A percentile compares a stretch with the other conserved stretches of the same genome.
Conservation (phyloP, 2,329 filamentous ascomycete genomes). For the Lizonia empirigonia region DNA sequence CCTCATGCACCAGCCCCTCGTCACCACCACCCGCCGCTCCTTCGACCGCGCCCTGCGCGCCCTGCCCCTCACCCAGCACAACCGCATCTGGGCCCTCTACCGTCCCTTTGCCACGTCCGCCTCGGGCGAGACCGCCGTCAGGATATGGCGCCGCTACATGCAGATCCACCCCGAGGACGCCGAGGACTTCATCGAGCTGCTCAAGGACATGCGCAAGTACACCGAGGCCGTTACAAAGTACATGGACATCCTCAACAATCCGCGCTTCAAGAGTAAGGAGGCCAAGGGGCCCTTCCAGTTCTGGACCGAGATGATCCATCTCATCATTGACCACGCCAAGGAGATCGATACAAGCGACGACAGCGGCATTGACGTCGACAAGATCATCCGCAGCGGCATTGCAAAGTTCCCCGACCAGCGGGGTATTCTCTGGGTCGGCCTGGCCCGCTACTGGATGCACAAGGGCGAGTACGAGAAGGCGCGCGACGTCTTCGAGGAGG, state of each 20-base stretch:
- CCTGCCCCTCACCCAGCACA: slow-evolving; percentile 91
- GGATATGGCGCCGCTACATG: slow-evolving; percentile 95
- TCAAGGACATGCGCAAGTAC: slow-evolving; percentile 80
- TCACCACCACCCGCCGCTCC: slow-evolving; percentile 82
- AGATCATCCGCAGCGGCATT: slow-evolving; percentile 91
- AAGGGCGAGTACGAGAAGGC: slow-evolving; percentile 91
- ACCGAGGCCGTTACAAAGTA: slow-evolving; percentile 91
- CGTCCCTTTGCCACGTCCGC: slow-evolving; percentile 89
- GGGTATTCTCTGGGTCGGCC: slow-evolving; percentile 90
- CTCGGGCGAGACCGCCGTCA: slow-evolving; percentile 86
- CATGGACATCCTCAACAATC: slow-evolving; percentile 89
- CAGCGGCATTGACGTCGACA: slow-evolving; percentile 85
- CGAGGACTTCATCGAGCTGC: slow-evolving; percentile 91
- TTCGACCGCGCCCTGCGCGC: slow-evolving; percentile 93
- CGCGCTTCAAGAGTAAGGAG: slow-evolving; percentile 87
- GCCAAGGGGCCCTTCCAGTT: slow-evolving; percentile 95
- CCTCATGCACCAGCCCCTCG: slow-evolving; percentile 85
- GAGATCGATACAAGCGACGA: slow-evolving; percentile 82
- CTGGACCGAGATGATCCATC: slow-evolving; percentile 96
- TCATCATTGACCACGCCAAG: slow-evolving; percentile 88
- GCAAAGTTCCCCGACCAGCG: slow-evolving; percentile 89
- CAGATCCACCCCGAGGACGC: slow-evolving; percentile 94
- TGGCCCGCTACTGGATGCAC: slow-evolving; percentile 96
- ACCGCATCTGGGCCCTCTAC: slow-evolving; percentile 92
- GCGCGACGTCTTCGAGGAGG: slow-evolving; percentile 92